These are phyloP conservation scores for Sequoiadendron giganteum DNA, from an alignment of 75 land plant genomes.

Conservation along the genomic window DNA sequence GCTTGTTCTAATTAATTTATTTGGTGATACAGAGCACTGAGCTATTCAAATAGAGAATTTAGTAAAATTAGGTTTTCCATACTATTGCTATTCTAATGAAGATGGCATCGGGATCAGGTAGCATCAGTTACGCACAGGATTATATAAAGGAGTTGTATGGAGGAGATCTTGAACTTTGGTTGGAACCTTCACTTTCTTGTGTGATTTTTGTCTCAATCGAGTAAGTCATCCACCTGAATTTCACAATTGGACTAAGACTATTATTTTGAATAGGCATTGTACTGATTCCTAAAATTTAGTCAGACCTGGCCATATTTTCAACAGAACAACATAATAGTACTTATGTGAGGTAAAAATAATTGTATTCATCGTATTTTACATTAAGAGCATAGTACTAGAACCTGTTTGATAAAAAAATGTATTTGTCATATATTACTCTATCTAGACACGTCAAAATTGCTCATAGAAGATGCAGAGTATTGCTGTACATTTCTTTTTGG, in stretches of 20 bases:
- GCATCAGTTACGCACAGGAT: background rate
- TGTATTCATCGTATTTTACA: too few species aligned
- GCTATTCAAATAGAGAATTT: background rate
- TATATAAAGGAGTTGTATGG: background rate
- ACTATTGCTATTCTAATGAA: background rate
- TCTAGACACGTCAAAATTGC: background rate
- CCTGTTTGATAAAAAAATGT: too few species aligned
- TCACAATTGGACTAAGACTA: background rate
- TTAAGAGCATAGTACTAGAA: too few species aligned
- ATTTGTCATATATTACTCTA: background rate
- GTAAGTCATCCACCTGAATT: background rate
- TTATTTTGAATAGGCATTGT: background rate
- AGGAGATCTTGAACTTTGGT: background rate
- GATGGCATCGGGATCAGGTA: background rate
- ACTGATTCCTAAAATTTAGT: background rate
- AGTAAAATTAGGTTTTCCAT: background rate
- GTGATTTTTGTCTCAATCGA: background rate
- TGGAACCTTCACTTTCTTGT: background rate
- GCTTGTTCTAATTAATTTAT: too few species aligned
- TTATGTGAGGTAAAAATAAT: background rate
- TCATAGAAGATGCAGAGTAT: background rate
- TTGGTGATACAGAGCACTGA: background rate
- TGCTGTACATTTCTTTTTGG: background rate
- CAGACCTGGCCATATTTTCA: background rate
- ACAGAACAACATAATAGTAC: background rate